Percentiles rank a stretch among this genome's conserved stretches.
Conservation (phyloP, 805 yeast species). For the Wickerhamomyces canadensis region DNA sequence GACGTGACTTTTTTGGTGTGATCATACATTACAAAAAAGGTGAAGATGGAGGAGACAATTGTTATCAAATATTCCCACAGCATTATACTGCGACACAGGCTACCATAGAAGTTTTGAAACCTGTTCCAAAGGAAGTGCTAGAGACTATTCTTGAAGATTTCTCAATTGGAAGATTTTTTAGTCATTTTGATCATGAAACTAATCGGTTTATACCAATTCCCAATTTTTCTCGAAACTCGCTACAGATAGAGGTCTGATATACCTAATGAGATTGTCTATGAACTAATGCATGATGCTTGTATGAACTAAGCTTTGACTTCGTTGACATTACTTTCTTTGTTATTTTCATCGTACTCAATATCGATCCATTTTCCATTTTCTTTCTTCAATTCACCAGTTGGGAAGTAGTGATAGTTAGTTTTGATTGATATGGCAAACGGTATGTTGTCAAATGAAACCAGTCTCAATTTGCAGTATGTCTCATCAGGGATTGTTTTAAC, state of each 20-base stretch:
- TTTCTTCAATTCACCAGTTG: constrained; percentile 57
- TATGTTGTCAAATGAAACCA: constrained; percentile 79
- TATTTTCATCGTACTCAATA: constrained; percentile 38
- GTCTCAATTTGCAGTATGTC: constrained; percentile 73
- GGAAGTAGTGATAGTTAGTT: constrained; percentile 86
- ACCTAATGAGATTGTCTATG: no score
- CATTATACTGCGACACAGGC: no score
- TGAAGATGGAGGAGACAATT: no score
- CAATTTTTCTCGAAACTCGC: no score
- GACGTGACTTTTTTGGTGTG: no score
- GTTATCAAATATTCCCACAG: no score
- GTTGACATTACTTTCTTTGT: constrained; percentile 21
- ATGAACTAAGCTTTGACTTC: constrained; percentile 6
- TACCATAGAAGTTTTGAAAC: no score
- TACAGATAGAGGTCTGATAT: neutral
- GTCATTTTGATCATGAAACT: neutral
- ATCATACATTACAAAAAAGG: no score
- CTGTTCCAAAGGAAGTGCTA: no score
- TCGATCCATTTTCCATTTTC: constrained; percentile 47
- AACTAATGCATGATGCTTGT: no score
- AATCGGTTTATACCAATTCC: neutral
- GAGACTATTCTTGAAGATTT: neutral
- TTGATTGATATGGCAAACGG: constrained; percentile 83
- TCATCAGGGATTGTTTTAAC: constrained; percentile 72
- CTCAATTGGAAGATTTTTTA: neutral